Evolutionary conservation across 495 filamentous ascomycete genomes (phyloP), one percentile per base, ranked within the genome.

Genomic region (Xylaria intraflava): DNA sequence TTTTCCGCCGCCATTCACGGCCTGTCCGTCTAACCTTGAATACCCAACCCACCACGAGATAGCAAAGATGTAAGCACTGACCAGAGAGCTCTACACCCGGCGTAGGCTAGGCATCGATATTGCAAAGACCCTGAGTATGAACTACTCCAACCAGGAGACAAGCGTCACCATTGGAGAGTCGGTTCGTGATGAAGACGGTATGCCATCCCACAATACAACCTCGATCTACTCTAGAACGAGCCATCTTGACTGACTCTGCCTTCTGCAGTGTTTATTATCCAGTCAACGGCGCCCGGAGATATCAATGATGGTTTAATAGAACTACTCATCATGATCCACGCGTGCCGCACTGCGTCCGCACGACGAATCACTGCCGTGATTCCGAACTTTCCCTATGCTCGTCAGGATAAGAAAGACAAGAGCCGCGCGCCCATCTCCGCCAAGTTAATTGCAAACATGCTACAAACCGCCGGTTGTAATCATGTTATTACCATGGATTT

Each of bases 281-380:
- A 98, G 70, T 96, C 91, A 29, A 95, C 94, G 40, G 84, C 86
- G 11, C 94, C 93, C 2, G 91, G 92, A 66, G 90, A 96, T 66
- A 91, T 98, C 75, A 98, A 98, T 72, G 94, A 98, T 67, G 93
- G 90, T 42, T 79, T 98, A 47, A 98, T 98, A 93, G 93, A 98
- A 72, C 83, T 98, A 42, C 80, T 98, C 30, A 97, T 97, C 70
- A 95, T 97, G 83, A 96, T 97, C 76, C 95, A 95, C 66, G 93
- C 93, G 47, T 98, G 93, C 80, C 92, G 95, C 61, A 96, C 93
- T 20, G 94, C 93, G 1, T 90, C 85, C n/a, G 90, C 91, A 5
- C 82, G 90, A 55, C 84, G 89, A 55, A 96, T 98, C 72, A 96
- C 90, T 19, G 87, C 87, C 56, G 83, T 90, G 51, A 88, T 96